These are phyloP conservation scores for Saccharomyces jurei DNA, from an alignment of 805 yeast species.

Conservation along the genomic window DNA sequence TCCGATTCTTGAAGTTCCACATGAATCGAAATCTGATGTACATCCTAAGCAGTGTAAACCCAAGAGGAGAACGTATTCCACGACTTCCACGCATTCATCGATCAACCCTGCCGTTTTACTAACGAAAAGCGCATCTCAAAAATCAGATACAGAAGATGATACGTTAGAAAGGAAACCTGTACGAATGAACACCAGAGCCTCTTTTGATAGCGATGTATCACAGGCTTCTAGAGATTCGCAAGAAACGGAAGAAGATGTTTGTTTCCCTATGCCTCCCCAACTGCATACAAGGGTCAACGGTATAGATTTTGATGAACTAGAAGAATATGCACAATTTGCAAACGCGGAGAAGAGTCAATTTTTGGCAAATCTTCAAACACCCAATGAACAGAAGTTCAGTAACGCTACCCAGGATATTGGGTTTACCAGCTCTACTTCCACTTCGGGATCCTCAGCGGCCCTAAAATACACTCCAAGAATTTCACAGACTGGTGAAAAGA, in stretches of 20 bases:
- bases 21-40: background rate
- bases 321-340: constrained; percentile 63
- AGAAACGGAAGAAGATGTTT: constrained; percentile 95
- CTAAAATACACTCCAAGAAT: constrained; percentile 51
- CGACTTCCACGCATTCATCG: constrained; percentile 6
- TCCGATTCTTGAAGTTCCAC: background rate
- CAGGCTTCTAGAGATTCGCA: constrained; percentile 72
- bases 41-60: background rate
- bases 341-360: constrained; percentile 38
- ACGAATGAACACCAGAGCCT: constrained; percentile 15
- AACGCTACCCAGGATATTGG: constrained; percentile 5
- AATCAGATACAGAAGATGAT: constrained; percentile 11
- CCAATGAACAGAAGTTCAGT: constrained; percentile 26
- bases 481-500: background rate
- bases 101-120: constrained; percentile 2
- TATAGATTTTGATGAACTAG: constrained; percentile 85
- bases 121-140: constrained; percentile 10
- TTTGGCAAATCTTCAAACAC: constrained; percentile 8
- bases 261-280: constrained; percentile 78
- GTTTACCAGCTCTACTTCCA: constrained; percentile 15
- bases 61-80: constrained; percentile 3
- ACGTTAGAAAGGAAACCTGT: constrained; percentile 18
- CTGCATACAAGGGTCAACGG: constrained; percentile 60
- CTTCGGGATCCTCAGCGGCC: constrained; percentile 47
- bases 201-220: constrained; percentile 58